These are phyloP conservation scores for Globisporangium radiosum DNA, from an alignment of 352 stramenopile genomes.

Conservation along the genomic window DNA sequence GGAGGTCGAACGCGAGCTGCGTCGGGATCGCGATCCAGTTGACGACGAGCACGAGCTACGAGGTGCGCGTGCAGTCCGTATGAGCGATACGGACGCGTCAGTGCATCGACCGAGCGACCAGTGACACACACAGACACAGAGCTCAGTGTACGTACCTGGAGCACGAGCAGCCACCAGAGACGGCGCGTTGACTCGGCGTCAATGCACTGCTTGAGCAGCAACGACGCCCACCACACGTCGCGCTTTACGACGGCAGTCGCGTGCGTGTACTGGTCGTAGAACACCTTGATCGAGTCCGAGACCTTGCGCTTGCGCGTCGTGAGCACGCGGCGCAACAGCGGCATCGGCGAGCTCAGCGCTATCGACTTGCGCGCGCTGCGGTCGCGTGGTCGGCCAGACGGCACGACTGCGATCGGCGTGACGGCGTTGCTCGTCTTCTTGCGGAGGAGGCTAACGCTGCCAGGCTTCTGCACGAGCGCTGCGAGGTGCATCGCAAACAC, in stretches of 20 bases:
- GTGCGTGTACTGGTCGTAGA: slow-evolving; percentile 16
- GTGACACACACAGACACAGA: neutral
- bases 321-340: slow-evolving; percentile 14
- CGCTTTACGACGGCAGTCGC: neutral
- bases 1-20: slow-evolving; percentile 45
- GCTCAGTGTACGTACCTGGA: slow-evolving; percentile 11
- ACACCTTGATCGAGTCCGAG: slow-evolving; percentile 9
- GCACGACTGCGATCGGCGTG: slow-evolving; percentile 1
- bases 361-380: neutral
- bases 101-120: neutral
- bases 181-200: slow-evolving; percentile 40
- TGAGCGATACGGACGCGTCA: neutral
- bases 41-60: slow-evolving; percentile 18
- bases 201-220: slow-evolving; percentile 29
- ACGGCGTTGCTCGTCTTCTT: slow-evolving; percentile 9
- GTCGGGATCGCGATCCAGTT: slow-evolving; percentile 48
- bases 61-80: neutral
- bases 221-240: slow-evolving; percentile 5
- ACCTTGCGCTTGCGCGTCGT: slow-evolving; percentile 12
- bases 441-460: neutral
- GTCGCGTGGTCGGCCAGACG: neutral
- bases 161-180: slow-evolving; percentile 42
- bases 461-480: neutral
- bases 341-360: neutral
- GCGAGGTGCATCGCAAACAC: neutral